A percentile compares a stretch with the other conserved stretches of the same genome.
phyloP scores from a whole-genome alignment of 352 stramenopile species.

The Phytophthora sp. region DNA sequence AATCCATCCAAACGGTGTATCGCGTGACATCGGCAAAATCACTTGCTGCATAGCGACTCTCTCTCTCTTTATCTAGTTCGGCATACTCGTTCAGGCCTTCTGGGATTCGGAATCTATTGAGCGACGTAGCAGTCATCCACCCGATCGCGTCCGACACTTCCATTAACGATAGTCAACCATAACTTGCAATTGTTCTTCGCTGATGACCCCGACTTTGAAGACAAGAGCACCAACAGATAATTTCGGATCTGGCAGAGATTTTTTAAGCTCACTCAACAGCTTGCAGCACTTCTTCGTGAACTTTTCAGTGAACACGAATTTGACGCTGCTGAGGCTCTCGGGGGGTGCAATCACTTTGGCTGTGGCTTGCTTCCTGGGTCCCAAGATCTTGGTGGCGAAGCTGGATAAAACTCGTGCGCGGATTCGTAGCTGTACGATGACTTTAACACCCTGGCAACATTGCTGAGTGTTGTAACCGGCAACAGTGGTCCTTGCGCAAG shows the following conservation, averaged over 20 bases:
- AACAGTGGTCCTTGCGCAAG: conserved; percentile 1
- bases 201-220: too few relatives aligned
- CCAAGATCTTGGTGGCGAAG: background rate
- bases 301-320: background rate
- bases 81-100: background rate
- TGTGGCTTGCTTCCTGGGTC: background rate
- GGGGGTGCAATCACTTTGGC: background rate
- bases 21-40: background rate
- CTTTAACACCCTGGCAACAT: background rate
- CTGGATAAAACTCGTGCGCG: background rate
- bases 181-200: too few relatives aligned
- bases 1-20: background rate
- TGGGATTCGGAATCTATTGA: background rate
- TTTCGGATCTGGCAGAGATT: background rate
- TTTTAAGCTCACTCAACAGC: background rate
- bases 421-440: background rate
- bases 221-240: too few relatives aligned
- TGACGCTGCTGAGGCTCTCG: background rate
- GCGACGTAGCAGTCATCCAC: background rate
- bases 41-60: background rate
- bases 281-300: background rate
- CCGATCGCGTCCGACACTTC: background rate
- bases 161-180: too few relatives aligned
- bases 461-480: background rate
- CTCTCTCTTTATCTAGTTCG: background rate